Base-by-base conservation (phyloP, 2,329 filamentous ascomycete species). In the Paecilomyces sp. region DNA sequence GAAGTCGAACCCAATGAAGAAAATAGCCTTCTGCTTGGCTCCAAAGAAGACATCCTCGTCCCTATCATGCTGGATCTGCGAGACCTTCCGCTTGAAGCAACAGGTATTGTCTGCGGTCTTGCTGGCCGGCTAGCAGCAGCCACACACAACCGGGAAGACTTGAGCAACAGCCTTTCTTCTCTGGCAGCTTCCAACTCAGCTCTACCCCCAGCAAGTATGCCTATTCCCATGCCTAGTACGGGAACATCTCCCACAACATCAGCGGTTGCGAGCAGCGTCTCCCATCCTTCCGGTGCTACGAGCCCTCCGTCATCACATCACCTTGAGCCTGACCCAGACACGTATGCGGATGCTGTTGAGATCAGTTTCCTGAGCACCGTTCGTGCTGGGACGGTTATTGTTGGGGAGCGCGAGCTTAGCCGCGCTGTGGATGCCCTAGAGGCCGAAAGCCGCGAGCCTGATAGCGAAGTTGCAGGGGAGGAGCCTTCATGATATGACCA, bases 71-170 rank as follows among this genome's bases (percentile, higher is more conserved):
- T 99, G 3, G 91, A 97, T 67, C 82, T 99, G 28, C 86, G 85
- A 22, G 86, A 85, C 51, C 79, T 97, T 50, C 90, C 93, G 0
- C 82, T 93, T 51, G 91, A 96, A 73, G 92, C 91, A 7, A 96
- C 92, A 0, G 93, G 93, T 24, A 97, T 99, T 60, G 91, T 99
- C 3, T 97, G 92, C 66, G 93, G 94, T 30, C 91, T 99, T 1
- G 92, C 93, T 0, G 91, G 92, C 28, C 84, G 87, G 58, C 80
- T 97, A 30, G 89, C 92, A 0, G 85, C 89, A 56, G 89, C 90
- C 54, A 87, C 91, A 73, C 76, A 80, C 58, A 77, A 77, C 66
- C 72, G 73, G 34, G 77, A 79, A 61, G 71, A 64, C 18, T 68
- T 68, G 55, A 57, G 55, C 31, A 68, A 66, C 3, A 67, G 66